Evolutionary conservation across 495 filamentous ascomycete genomes (phyloP).

Genomic region (Trichoderma orchidacearum): DNA sequence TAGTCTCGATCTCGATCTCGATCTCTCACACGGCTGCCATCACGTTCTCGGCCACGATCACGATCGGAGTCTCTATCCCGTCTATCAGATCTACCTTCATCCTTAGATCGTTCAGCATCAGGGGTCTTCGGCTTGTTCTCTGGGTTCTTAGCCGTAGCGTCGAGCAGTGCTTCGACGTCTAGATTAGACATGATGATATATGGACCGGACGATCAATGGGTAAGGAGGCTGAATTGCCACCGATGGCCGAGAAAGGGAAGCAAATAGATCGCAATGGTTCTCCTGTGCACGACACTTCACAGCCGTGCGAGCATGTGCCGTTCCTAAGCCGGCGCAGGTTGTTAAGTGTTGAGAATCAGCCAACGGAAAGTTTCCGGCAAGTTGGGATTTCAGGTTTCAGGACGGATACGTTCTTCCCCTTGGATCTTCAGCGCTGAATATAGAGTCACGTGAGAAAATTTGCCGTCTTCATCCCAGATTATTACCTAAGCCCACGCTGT

Average conservation of each 20-base stretch:
- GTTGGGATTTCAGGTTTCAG: not conserved
- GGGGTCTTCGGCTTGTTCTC: conserved; percentile 19
- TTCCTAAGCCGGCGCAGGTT: not conserved
- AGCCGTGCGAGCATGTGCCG: not conserved
- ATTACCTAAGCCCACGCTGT: not conserved
- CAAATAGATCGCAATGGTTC: not conserved
- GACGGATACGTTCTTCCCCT: not conserved
- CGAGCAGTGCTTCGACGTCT: conserved; percentile 87
- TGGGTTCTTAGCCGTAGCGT: conserved; percentile 65
- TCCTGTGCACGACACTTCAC: too few relatives aligned
- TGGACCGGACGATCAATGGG: not conserved
- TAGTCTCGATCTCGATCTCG: conserved; percentile 45
- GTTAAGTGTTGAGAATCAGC: not conserved
- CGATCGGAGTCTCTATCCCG: conserved; percentile 26
- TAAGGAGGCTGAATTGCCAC: not conserved
- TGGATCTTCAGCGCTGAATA: not conserved
- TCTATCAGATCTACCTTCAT: conserved; percentile 33
- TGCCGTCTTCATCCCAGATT: not conserved
- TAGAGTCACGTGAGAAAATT: not conserved
- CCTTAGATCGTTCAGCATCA: conserved; percentile 38
- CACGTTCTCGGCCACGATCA: conserved; percentile 20
- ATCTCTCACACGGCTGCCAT: conserved; percentile 40
- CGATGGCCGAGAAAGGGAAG: too few relatives aligned
- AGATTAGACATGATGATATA: conserved; percentile 61
- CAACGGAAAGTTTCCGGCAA: not conserved